These are phyloP conservation scores for Geotrichum reessii DNA, from an alignment of 1,139 yeast genomes.

Conservation along the genomic window DNA sequence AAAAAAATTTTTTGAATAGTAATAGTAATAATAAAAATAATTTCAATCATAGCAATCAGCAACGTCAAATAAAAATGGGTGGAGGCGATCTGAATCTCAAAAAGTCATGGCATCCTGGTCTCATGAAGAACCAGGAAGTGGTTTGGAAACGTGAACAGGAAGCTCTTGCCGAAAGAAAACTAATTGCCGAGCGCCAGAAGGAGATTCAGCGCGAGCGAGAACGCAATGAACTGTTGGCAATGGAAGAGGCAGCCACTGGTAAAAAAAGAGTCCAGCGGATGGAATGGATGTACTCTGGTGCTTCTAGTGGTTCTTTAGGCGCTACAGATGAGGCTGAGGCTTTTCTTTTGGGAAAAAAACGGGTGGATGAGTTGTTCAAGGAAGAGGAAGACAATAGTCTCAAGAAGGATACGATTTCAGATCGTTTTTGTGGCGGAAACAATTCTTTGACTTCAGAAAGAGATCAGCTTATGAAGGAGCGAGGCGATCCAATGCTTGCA, in stretches of 20 bases:
- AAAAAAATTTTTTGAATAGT: too few relatives aligned
- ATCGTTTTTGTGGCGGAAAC: conserved; percentile 21
- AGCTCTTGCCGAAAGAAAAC: conserved; percentile 62
- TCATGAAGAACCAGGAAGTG: conserved; percentile 75
- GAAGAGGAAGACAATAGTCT: conserved; percentile 21
- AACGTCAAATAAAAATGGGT: conserved; percentile 8
- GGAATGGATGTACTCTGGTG: conserved; percentile 82
- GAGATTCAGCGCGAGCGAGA: conserved; percentile 65
- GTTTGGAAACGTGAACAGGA: conserved; percentile 84
- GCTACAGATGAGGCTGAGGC: conserved; percentile 40
- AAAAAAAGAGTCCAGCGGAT: conserved; percentile 47
- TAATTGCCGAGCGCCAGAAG: conserved; percentile 56
- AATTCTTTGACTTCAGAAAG: conserved; percentile 22
- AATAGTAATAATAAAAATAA: background rate
- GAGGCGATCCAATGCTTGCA: conserved; percentile 53
- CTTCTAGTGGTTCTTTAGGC: conserved; percentile 26
- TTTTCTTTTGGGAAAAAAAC: conserved; percentile 46
- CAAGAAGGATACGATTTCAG: conserved; percentile 21
- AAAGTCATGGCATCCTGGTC: conserved; percentile 94
- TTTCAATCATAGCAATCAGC: background rate
- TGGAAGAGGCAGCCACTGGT: conserved; percentile 47
- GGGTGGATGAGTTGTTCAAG: conserved; percentile 37
- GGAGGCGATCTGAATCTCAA: conserved; percentile 74
- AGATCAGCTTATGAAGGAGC: conserved; percentile 29
- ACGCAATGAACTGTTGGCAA: conserved; percentile 49